Base-by-base conservation (phyloP, 257 asterid species). In the Mitragyna speciosa region DNA sequence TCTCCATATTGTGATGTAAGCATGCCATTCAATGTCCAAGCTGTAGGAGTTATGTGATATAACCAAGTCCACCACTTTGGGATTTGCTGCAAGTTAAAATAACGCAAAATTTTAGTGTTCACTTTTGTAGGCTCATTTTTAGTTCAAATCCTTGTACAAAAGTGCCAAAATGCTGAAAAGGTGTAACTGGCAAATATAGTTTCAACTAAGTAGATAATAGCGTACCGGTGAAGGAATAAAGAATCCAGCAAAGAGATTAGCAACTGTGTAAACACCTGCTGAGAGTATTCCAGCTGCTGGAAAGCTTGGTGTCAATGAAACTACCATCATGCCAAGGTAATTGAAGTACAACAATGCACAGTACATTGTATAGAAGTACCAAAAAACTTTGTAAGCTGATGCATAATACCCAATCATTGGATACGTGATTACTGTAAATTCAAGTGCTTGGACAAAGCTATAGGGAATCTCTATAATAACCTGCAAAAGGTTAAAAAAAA, bases 41-140 rank as follows among this genome's bases (percentile, higher is more conserved):
- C 89, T 68, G 93, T 81, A 22, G 95, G 92, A n/a, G 76, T 76
- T 15, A 82, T 10, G 31, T 87, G 86, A 41, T 84, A 87, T 20
- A 87, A 69, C 93, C 91, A 89, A 17, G 87, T 47, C 91, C 92
- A 89, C 93, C 91, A 90, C 76, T 83, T 87, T 2, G 94, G 94
- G 73, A 88, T 88, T 88, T 86, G 87, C 91, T 88, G 82, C 76
- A 80, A 61, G 20, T n/a, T n/a, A 5, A 76, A 76, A 76, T 39
- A 12, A 80, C 54, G 22, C 36, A 10, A 76, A 8, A 1, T 47
- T 47, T 36, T 36, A 36, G n/a, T n/a, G n/a, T n/a, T n/a, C n/a
- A n/a, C n/a, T n/a, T n/a, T n/a, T n/a, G n/a, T n/a, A n/a, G n/a
- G n/a, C n/a, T n/a, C n/a, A n/a, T n/a, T n/a, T n/a, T n/a, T n/a